Base-by-base conservation (phyloP, 1,284 basidiomycete genomes). In the Bjerkandera adusta region DNA sequence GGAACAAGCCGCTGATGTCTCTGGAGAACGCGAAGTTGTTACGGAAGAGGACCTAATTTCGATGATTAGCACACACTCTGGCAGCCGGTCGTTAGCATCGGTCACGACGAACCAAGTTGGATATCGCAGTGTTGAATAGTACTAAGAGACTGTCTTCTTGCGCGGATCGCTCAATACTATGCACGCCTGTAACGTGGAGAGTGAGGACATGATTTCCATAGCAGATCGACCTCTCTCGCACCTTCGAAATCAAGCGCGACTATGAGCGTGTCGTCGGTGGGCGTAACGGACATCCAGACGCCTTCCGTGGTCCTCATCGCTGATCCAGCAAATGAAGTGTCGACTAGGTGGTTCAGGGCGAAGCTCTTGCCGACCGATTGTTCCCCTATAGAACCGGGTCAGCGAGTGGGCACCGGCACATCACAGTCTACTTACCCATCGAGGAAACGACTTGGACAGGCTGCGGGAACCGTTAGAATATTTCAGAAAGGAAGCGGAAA, bases 271-370 rank as follows among this genome's bases (percentile, higher is more conserved):
- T 77, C 71, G 33, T 73, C 65, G 0, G 80, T 82, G 0, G 82
- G 81, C 2, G 81, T 81, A 4, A 78, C 77, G 0, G 81, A 81
- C 72, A 83, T 76, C 82, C 82, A 83, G 2, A 82, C 78, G 1
- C 81, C 81, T 64, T 83, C 82, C 54, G 76, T 84, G 1, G 80
- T 83, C 18, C 81, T 65, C 79, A 84, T 82, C 0, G 81, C 82
- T 4, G 75, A 79, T 1, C 81, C 83, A 24, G 81, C 79, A 52
- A 83, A 84, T 0, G 81, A 83, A 0, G 81, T 79, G 51, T 83
- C 81, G 0, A 70, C 74, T 18, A 84, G 66, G 55, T 83, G 82
- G 36, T 84, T 84, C 10, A 83, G 58, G 0, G 76, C 67, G 49
- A 75, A 83, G 45, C 75, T 79, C 54, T 83, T 83, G 0, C 80